Percentiles rank a stretch among this genome's conserved stretches.
phyloP scores from a whole-genome alignment of 164 flowering plant genomes.

The Aristolochia fimbriata region DNA sequence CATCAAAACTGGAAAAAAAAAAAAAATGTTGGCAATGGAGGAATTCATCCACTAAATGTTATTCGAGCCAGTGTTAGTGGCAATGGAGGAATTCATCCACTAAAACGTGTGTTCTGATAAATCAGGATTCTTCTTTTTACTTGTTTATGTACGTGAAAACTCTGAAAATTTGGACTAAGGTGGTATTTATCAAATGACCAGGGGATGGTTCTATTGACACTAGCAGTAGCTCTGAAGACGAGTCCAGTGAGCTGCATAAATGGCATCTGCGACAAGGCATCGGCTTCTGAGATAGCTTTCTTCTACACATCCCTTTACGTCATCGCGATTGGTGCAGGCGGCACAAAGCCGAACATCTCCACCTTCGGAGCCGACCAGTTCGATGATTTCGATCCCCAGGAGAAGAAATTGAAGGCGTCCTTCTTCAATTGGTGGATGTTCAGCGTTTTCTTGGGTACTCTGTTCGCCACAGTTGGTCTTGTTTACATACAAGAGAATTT shows the following conservation, averaged over 20 bases:
- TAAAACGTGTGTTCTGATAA: too few relatives aligned
- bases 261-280: constrained; percentile 69
- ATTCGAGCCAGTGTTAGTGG: too few relatives aligned
- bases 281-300: constrained; percentile 49
- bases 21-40: too few relatives aligned
- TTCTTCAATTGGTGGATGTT: constrained; percentile 99
- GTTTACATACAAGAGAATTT: constrained; percentile 80
- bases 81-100: too few relatives aligned
- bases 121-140: too few relatives aligned
- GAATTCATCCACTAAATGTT: too few relatives aligned
- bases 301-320: constrained; percentile 72
- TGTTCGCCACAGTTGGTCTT: constrained; percentile 60
- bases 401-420: constrained; percentile 59
- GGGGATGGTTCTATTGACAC: constrained; percentile 79
- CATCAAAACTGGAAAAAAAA: too few relatives aligned
- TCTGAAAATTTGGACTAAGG: neutral
- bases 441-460: constrained; percentile 59
- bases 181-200: constrained; percentile 12
- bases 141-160: too few relatives aligned
- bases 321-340: constrained; percentile 81
- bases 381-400: constrained; percentile 59
- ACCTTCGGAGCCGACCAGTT: constrained; percentile 93
- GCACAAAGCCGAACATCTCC: constrained; percentile 84
- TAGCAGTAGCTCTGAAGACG: constrained; percentile 61
- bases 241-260: constrained; percentile 49